Evolutionary conservation across 352 stramenopile genomes (phyloP), one percentile per base, ranked within the genome.

Genomic region (Phytopythium cucurbitacearum): DNA sequence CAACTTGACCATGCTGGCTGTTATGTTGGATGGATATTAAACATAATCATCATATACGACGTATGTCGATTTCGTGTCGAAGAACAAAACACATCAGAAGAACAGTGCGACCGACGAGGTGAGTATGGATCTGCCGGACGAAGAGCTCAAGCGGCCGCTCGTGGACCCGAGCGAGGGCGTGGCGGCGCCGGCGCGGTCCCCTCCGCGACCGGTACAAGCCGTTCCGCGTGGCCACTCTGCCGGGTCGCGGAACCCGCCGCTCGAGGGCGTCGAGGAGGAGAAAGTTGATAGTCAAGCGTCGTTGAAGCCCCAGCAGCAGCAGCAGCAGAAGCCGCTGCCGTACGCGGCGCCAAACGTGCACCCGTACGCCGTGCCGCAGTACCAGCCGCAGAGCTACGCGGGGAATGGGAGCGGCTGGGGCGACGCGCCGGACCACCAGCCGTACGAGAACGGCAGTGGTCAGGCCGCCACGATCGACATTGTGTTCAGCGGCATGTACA

Each of bases 401-500:
- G 66, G 67, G 16, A 57, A 66, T n/a, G 68, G 66, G 4, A 57
- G 57, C 36, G 69, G 66, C 1, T 86, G 78, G 69, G 74, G 72
- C n/a, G 51, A 41, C 41, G 8, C 38, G 3, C 59, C 59, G 1
- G 62, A 75, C 48, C 62, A 83, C 13, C 62, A 71, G 12, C 41
- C 57, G 40, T 71, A 73, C 21, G 74, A 85, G 40, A 72, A 73
- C 39, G 67, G 48, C 45, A 65, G 71, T 40, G 67, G 71, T 9
- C 57, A 71, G 40, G 64, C 65, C 48, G 70, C 72, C 46, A 84
- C 64, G 15, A 80, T 94, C 57, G 84, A 94, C 57, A 81, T 94
- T 15, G 70, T 87, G 21, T 87, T 94, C 40, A 91, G 81, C 45
- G 84, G 84, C 46, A 84, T 94, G 77, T 94, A 94, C 75, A 94